These are phyloP conservation scores for Microsporum audouinii DNA, from an alignment of 2,329 filamentous ascomycete genomes.

Conservation along the genomic window DNA sequence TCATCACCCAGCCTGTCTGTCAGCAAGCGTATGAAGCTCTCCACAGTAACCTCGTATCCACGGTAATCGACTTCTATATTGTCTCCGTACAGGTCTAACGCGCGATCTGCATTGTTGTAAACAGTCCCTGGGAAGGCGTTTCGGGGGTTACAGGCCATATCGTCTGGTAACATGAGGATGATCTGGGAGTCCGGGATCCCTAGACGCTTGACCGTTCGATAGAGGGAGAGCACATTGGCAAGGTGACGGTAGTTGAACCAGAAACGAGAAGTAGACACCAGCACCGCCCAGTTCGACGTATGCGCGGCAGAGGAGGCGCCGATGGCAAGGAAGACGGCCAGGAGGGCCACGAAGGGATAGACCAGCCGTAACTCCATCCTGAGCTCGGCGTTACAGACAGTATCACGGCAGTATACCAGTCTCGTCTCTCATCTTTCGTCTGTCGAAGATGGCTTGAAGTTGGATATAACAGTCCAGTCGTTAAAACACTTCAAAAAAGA, in stretches of 20 bases:
- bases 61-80: slow-evolving; percentile 98
- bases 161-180: slow-evolving; percentile 98
- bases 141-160: slow-evolving; percentile 98
- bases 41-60: slow-evolving; percentile 95
- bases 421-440: neutral
- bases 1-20: slow-evolving; percentile 91
- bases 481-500: neutral
- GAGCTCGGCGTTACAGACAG: neutral
- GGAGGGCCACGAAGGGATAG: slow-evolving; percentile 8
- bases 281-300: slow-evolving; percentile 97
- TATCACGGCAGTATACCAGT: neutral
- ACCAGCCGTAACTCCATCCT: neutral
- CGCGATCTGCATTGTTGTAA: slow-evolving; percentile 94
- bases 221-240: slow-evolving; percentile 92
- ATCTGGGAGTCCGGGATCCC: slow-evolving; percentile 98
- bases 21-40: slow-evolving; percentile 92
- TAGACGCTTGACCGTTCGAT: slow-evolving; percentile 93
- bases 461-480: neutral
- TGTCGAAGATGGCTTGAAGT: neutral
- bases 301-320: slow-evolving; percentile 40
- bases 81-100: slow-evolving; percentile 91
- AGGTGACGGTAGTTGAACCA: slow-evolving; percentile 99
- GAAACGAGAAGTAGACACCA: slow-evolving; percentile 97
- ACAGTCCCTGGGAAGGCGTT: slow-evolving; percentile 97
- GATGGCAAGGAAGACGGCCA: slow-evolving; percentile 11